Percentiles rank a stretch among this genome's conserved stretches.
Conservation (phyloP, 1,139 yeast species). For the Casaregolazyma suthepensis region DNA sequence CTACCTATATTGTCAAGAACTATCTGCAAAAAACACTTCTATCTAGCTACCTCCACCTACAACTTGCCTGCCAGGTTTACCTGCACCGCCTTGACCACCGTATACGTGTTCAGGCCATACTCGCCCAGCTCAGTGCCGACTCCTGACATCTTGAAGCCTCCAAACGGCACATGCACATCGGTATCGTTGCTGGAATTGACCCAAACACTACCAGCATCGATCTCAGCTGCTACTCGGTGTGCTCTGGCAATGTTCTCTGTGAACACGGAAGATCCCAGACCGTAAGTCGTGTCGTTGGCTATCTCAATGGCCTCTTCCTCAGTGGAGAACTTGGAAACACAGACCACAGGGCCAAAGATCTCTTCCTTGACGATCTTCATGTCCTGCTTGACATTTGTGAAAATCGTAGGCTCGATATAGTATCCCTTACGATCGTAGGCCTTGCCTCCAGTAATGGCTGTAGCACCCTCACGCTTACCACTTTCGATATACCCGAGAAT, state of each 20-base stretch:
- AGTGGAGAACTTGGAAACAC: constrained; percentile 60
- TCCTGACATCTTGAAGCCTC: constrained; percentile 78
- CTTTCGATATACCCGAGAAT: constrained; percentile 58
- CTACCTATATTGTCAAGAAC: background rate
- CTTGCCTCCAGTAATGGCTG: constrained; percentile 51
- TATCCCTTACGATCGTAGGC: constrained; percentile 60
- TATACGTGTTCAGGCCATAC: constrained; percentile 68
- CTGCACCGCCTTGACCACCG: constrained; percentile 76
- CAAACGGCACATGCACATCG: constrained; percentile 73
- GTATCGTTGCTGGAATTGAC: constrained; percentile 77
- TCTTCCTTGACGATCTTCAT: constrained; percentile 64
- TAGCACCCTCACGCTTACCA: constrained; percentile 71
- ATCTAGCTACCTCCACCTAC: constrained; percentile 8
- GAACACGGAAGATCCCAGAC: constrained; percentile 79
- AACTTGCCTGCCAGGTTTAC: constrained; percentile 34
- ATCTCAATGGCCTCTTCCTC: constrained; percentile 62
- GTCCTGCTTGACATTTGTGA: constrained; percentile 56
- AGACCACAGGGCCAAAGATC: constrained; percentile 84
- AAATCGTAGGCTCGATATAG: constrained; percentile 64
- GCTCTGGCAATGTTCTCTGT: constrained; percentile 54
- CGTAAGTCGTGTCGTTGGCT: constrained; percentile 71
- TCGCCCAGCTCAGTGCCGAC: constrained; percentile 86
- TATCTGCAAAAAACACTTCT: too few species aligned
- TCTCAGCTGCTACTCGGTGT: constrained; percentile 52
- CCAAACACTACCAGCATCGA: constrained; percentile 78